phyloP scores from a whole-genome alignment of 495 filamentous ascomycete species.

The Haplographium delicatum region DNA sequence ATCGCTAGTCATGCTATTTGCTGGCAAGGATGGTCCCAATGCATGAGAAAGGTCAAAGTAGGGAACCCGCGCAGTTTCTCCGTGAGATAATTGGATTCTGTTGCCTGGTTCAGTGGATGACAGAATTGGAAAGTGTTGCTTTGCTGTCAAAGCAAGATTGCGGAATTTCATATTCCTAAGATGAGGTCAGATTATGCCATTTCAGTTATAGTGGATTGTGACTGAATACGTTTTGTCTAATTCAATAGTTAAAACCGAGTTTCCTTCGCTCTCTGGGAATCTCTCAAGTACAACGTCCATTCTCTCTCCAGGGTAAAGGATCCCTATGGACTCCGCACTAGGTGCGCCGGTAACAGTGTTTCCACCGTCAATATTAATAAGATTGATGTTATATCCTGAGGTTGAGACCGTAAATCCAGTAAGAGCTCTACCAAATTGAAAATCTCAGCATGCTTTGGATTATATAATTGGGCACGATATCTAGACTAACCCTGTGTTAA shows the following conservation, averaged over 20 bases:
- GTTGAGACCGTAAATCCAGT: constrained; percentile 36
- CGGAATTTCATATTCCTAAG: neutral
- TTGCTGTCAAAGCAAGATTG: neutral
- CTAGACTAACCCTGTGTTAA: constrained; percentile 17
- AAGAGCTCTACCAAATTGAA: constrained; percentile 29
- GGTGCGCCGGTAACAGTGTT: constrained; percentile 25
- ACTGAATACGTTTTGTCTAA: neutral
- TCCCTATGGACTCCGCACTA: constrained; percentile 31
- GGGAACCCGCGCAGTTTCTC: too few species aligned
- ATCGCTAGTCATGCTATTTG: neutral
- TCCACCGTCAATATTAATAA: constrained; percentile 40
- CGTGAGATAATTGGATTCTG: too few species aligned
- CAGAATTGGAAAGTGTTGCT: neutral
- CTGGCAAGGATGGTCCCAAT: neutral
- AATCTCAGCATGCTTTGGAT: neutral
- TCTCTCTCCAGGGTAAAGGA: constrained; percentile 44
- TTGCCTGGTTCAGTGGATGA: neutral
- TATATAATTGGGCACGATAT: neutral
- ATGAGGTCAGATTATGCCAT: neutral
- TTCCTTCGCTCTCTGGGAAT: neutral
- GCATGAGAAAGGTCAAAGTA: neutral
- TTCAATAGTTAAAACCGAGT: neutral
- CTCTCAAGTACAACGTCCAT: constrained; percentile 38
- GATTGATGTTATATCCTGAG: constrained; percentile 25
- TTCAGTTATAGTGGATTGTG: neutral